Conservation (phyloP, 1,284 basidiomycete genomes). For the Pascua sp. region DNA sequence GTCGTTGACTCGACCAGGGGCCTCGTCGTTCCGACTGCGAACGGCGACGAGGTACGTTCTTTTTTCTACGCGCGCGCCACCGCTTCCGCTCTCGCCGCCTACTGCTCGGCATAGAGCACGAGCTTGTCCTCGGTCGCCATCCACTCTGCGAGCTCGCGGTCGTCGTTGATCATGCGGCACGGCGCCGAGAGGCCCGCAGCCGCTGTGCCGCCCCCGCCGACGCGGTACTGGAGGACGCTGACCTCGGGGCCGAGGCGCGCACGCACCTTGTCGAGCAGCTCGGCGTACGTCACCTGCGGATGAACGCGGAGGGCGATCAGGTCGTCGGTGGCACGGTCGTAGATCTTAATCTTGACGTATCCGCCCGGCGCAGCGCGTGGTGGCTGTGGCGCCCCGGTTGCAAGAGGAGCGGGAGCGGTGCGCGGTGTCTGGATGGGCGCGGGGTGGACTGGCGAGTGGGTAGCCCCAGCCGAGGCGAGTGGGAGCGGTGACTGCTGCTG, state of each 20-base stretch:
- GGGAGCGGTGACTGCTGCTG: conserved; percentile 8
- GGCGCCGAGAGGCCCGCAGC: conserved; percentile 51
- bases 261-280: conserved; percentile 87
- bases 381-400: neutral
- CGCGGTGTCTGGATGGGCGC: neutral
- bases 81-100: neutral
- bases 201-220: conserved; percentile 42
- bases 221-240: conserved; percentile 65
- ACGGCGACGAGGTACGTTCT: too few species aligned
- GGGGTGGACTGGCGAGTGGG: conserved; percentile 7
- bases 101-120: conserved; percentile 69
- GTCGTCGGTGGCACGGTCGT: conserved; percentile 85
- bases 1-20: too few species aligned
- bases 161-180: conserved; percentile 66
- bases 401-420: neutral
- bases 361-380: conserved; percentile 50
- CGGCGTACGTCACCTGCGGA: conserved; percentile 77
- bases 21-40: too few species aligned
- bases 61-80: too few species aligned
- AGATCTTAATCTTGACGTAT: conserved; percentile 97
- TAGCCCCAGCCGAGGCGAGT: conserved; percentile 14
- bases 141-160: conserved; percentile 73
- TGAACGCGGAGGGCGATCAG: conserved; percentile 96
- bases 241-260: conserved; percentile 77
- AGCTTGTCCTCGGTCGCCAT: conserved; percentile 72